These are phyloP conservation scores for Leccinum fibrillosum DNA, from an alignment of 768 basidiomycete species.

Conservation along the genomic window DNA sequence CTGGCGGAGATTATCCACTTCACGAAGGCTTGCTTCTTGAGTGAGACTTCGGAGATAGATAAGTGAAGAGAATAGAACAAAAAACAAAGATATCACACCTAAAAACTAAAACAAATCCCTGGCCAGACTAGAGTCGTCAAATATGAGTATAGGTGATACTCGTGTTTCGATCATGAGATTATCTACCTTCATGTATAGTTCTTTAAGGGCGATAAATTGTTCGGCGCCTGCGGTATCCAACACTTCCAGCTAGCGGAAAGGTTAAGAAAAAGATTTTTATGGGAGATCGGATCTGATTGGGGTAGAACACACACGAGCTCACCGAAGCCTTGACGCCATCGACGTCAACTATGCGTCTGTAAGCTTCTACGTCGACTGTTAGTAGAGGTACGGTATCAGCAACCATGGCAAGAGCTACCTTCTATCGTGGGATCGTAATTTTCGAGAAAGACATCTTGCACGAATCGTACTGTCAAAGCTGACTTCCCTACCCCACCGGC, in stretches of 20 bases:
- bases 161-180: not conserved
- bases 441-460: conserved; percentile 69
- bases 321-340: conserved; percentile 65
- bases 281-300: conserved; percentile 3
- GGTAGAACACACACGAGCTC: conserved; percentile 25
- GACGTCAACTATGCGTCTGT: conserved; percentile 60
- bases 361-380: conserved; percentile 53
- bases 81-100: conserved; percentile 42
- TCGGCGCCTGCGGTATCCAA: conserved; percentile 85
- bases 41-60: conserved; percentile 52
- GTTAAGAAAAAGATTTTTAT: conserved; percentile 12
- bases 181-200: conserved; percentile 74
- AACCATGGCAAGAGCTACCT: conserved; percentile 40
- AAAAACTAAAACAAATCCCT: conserved; percentile 82
- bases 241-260: conserved; percentile 61
- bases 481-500: conserved; percentile 91
- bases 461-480: conserved; percentile 77
- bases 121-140: conserved; percentile 46
- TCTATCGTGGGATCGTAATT: conserved; percentile 84
- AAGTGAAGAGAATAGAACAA: not conserved
- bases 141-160: not conserved
- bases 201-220: conserved; percentile 78
- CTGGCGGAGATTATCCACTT: conserved; percentile 76
- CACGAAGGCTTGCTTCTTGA: conserved; percentile 76
- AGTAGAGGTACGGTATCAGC: conserved; percentile 2